Base-by-base conservation (phyloP, 2,329 filamentous ascomycete species). In the Penicillium hesseltinei region DNA sequence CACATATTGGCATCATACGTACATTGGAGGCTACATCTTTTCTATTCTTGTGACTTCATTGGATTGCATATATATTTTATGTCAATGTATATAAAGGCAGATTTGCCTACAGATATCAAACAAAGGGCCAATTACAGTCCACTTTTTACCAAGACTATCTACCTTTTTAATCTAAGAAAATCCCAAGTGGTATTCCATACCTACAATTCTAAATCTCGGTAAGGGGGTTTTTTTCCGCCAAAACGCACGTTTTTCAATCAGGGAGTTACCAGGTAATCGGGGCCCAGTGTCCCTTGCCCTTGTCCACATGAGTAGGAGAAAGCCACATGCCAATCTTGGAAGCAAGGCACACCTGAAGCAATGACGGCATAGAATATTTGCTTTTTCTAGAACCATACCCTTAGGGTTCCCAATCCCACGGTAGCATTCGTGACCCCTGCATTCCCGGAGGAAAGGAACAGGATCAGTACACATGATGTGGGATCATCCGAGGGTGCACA, bases 341-440 rank as follows among this genome's bases (percentile, higher is more conserved):
- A 44, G 23, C 23, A 56, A 43, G 39, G 33, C 21, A 23, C 27
- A 17, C 4, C 48, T 11, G 9, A 21, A 9, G 7, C 15, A 36
- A 35, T 52, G 47, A 52, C 25, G 23, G 5, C 45, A 54, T 54
- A 29, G 3, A 10, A 47, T 31, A 19, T 29, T 47, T 57, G 36
- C 36, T 53, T 57, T 43, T 56, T 51, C 31, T 19, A 13, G 17
- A 19, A 23, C 13, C 25, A 27, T 40, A 29, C 27, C 43, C 49
- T 42, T 35, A 45, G 47, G 42, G 47, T 4, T 39, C 49, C 49
- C 35, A 23, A 56, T 47, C n/a, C 48, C 27, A 56, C 43, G 21
- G 42, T 47, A 47, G 27, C 9, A 53, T 27, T 42, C 9, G 7
- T 15, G 17, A 19, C 21, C 35, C 35, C 19, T 48, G 51, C 17